Conservation (phyloP, 2,329 filamentous ascomycete species). For the Colletotrichum cuscutae region DNA sequence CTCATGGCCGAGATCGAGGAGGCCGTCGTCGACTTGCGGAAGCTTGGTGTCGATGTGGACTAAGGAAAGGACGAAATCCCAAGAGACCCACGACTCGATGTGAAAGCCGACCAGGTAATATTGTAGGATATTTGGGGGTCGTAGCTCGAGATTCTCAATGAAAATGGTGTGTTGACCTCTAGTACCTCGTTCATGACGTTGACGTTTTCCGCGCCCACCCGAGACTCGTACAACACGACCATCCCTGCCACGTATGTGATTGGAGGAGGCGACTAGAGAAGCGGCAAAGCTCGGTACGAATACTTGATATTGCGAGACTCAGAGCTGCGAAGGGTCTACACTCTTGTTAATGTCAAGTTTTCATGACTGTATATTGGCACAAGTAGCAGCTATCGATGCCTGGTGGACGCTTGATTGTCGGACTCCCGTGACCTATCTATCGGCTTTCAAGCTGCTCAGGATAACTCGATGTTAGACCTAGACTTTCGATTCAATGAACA, state of each 20-base stretch:
- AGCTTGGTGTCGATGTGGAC: conserved; percentile 82
- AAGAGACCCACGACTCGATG: background rate
- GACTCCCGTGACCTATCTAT: background rate
- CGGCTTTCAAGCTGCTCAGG: too few species aligned
- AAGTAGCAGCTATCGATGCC: background rate
- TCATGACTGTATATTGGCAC: background rate
- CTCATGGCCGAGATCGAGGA: conserved; percentile 85
- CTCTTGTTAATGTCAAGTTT: background rate
- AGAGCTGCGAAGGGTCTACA: background rate
- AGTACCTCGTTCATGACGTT: background rate
- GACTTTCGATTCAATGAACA: too few species aligned
- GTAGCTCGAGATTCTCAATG: background rate
- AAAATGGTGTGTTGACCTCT: background rate
- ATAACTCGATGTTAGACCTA: too few species aligned
- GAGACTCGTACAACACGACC: background rate
- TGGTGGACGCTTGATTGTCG: background rate
- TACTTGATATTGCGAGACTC: background rate
- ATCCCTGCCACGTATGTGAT: background rate
- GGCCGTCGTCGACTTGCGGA: conserved; percentile 78
- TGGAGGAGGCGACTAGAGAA: background rate
- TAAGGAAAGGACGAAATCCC: conserved; percentile 45
- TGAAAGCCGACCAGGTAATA: background rate
- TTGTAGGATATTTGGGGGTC: background rate
- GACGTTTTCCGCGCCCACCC: background rate
- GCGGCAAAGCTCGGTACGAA: background rate